phyloP scores from a whole-genome alignment of 2,329 filamentous ascomycete genomes.

The Nemania bipapillata region DNA sequence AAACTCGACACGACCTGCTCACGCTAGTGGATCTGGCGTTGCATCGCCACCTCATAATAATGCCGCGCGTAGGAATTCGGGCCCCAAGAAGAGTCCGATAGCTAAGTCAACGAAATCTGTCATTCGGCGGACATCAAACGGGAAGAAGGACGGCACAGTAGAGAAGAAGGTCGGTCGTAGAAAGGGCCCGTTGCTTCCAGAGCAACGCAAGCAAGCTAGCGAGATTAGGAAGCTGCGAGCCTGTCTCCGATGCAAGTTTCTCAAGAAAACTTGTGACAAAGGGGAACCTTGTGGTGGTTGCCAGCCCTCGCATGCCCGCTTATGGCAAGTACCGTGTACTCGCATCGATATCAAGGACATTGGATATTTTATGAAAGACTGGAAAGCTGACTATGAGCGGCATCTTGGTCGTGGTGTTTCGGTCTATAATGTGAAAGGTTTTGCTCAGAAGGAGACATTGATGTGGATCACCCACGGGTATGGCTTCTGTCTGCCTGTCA shows the following conservation, averaged over 20 bases:
- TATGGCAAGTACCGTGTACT: constrained; percentile 98
- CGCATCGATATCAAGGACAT: constrained; percentile 99
- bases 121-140: constrained; percentile 78
- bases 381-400: constrained; percentile 95
- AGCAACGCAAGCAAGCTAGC: constrained; percentile 94
- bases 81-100: constrained; percentile 78
- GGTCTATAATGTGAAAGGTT: constrained; percentile 93
- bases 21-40: constrained; percentile 69
- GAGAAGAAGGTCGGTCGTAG: constrained; percentile 95
- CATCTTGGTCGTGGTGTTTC: constrained; percentile 88
- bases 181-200: constrained; percentile 87
- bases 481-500: constrained; percentile 90
- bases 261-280: constrained; percentile 99
- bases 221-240: constrained; percentile 95
- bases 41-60: constrained; percentile 69
- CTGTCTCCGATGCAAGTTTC: constrained; percentile 94
- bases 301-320: constrained; percentile 90
- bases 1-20: constrained; percentile 68
- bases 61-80: constrained; percentile 73
- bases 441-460: constrained; percentile 71
- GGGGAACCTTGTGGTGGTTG: constrained; percentile 95
- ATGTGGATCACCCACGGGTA: constrained; percentile 98
- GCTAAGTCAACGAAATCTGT: constrained; percentile 86
- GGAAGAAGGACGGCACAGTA: constrained; percentile 78
- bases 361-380: constrained; percentile 98